Percentiles rank a stretch among this genome's conserved stretches.
Evolutionary conservation across 176 grass and related monocot genomes (phyloP).

Genomic region (Avena atlantica): DNA sequence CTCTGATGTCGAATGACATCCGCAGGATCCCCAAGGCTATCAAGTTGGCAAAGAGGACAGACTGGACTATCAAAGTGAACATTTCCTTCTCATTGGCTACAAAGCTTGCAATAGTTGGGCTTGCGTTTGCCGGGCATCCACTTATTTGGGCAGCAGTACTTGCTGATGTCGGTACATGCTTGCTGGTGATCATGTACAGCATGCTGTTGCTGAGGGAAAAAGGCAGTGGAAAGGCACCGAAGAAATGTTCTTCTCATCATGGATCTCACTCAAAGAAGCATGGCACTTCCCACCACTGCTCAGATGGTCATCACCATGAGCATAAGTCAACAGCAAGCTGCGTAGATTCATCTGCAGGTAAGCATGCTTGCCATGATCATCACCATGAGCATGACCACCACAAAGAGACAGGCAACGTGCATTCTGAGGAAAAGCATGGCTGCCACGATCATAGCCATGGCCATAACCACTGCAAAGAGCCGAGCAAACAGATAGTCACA

Average conservation of each 20-base stretch:
- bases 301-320: constrained; percentile 39
- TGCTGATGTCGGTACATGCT: constrained; percentile 95
- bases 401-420: constrained; percentile 31
- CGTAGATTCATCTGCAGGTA: constrained; percentile 38
- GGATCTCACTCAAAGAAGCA: constrained; percentile 46
- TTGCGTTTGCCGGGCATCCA: constrained; percentile 78
- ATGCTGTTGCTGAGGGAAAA: constrained; percentile 77
- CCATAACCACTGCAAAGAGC: constrained; percentile 37
- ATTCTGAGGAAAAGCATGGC: constrained; percentile 20
- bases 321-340: constrained; percentile 30
- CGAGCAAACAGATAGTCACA: constrained; percentile 20
- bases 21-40: constrained; percentile 77
- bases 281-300: constrained; percentile 34
- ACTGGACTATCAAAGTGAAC: constrained; percentile 69
- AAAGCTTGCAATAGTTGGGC: constrained; percentile 69
- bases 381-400: constrained; percentile 40
- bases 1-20: constrained; percentile 97
- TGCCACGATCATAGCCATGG: constrained; percentile 51
- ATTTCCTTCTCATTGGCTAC: constrained; percentile 80
- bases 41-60: constrained; percentile 72
- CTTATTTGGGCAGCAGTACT: constrained; percentile 95
- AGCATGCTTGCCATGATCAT: constrained; percentile 47
- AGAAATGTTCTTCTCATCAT: constrained; percentile 61
- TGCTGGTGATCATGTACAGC: constrained; percentile 96
- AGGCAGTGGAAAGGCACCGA: constrained; percentile 43